Base-by-base conservation (phyloP, 345 rosid genomes). In the Arabidopsis suecica region DNA sequence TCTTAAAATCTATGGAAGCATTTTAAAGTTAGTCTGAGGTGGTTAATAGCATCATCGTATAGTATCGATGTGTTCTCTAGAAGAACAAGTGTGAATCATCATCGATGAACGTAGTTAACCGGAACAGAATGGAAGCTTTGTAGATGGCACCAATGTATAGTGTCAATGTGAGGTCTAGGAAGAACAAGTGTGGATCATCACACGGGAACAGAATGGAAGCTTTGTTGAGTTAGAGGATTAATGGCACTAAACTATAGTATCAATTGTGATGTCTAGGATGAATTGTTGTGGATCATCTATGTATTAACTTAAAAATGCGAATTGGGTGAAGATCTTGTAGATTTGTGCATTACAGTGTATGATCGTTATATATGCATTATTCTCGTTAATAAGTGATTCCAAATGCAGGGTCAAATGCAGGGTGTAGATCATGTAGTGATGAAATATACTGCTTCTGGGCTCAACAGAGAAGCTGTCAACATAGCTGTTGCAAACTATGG, bases 401-500 rank as follows among this genome's bases (percentile, higher is more conserved):
- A 4, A 47, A 64, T 77, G 85, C 91, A 91, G 91, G 91, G 86
- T 69, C 1, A 4, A 47, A 64, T 77, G 85, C 91, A 91, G 91
- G 91, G 86, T 69, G 78, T 75, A 54, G 94, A 89, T 80, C 90
- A 89, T 20, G 71, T 88, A 20, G 88, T 84, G 69, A 86, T 81
- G 84, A 90, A 84, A 68, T 93, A 93, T 69, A 67, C 85, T 73
- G 83, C 93, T 13, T 79, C 83, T 6, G 93, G 95, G 38, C 88
- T 87, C 11, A 83, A 68, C 78, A 86, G 85, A 64, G 97, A 89
- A 47, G 93, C 91, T 62, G 93, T 89, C 76, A 72, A 77, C 28
- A 60, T 88, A 53, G 98, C 96, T 1, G 87, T 93, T 67, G 88
- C 95, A 59, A 90, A 82, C 78, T 93, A 86, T 66, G 97, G 98